These are phyloP conservation scores for Tylopilus balloui DNA, from an alignment of 768 basidiomycete species.

Conservation along the genomic window DNA sequence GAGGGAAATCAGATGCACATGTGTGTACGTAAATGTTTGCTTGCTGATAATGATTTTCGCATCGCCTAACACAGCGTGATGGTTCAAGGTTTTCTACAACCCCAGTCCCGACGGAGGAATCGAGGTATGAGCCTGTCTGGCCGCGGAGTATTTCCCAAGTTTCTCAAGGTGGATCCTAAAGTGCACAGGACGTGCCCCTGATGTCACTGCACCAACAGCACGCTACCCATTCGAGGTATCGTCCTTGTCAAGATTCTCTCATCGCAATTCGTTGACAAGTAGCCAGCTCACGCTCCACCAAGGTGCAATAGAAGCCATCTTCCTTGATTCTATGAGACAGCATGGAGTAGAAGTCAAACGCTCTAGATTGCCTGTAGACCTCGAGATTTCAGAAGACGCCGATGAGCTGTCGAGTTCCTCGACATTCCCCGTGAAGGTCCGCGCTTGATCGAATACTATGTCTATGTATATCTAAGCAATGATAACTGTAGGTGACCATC, in stretches of 20 bases:
- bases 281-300: slow-evolving; percentile 36
- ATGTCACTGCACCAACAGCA: slow-evolving; percentile 57
- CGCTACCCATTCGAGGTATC: slow-evolving; percentile 68
- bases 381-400: slow-evolving; percentile 35
- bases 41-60: neutral
- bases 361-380: slow-evolving; percentile 28
- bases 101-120: slow-evolving; percentile 58
- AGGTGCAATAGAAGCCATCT: slow-evolving; percentile 40
- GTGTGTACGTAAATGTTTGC: slow-evolving; percentile 43
- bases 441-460: neutral
- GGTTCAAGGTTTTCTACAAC: slow-evolving; percentile 66
- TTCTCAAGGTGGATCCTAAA: slow-evolving; percentile 24
- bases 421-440: slow-evolving; percentile 32
- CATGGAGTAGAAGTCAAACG: slow-evolving; percentile 35
- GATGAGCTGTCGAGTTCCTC: slow-evolving; percentile 32
- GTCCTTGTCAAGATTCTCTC: neutral
- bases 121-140: slow-evolving; percentile 38
- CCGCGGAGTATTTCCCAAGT: neutral
- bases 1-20: slow-evolving; percentile 37
- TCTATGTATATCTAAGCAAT: neutral
- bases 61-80: neutral
- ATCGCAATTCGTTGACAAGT: neutral
- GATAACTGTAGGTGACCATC: slow-evolving; percentile 18
- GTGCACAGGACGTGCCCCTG: slow-evolving; percentile 59
- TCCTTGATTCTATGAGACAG: slow-evolving; percentile 37